Base-by-base conservation (phyloP, 306 rosid genomes). In the Macrotyloma uniflorum region DNA sequence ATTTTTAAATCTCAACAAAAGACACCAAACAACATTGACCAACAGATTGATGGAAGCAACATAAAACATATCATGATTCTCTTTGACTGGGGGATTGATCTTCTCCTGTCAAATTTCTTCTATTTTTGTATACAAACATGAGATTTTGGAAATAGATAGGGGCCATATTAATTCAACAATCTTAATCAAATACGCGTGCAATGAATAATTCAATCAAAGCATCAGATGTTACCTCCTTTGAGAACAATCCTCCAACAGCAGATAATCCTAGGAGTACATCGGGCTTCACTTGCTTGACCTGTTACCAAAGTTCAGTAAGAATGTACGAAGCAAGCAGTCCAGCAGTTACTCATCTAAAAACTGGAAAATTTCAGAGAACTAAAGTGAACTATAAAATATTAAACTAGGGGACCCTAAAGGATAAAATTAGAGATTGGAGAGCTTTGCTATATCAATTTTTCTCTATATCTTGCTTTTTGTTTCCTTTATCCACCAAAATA, bases 191-290 rank as follows among this genome's bases (percentile, higher is more conserved):
- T 40, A 22, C 2, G n/a, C 8, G 12, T 51, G 13, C 26, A 47
- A 77, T 40, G 26, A 55, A 67, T 35, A 38, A 36, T 59, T 63
- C 55, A 75, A 72, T 26, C 43, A n/a, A 28, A 79, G 70, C 65
- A 74, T 54, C 32, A 59, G 76, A 63, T 8, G 42, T 14, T 85
- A 96, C 99, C 99, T 96, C 99, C 35, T 87, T 88, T 6, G 99
- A 89, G 86, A 96, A 96, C 84, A 96, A 86, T 63, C 99, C 99
- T 78, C 99, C 99, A 16, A 96, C 99, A 22, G 99, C 99, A 76
- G 99, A 96, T 74, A 96, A 86, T 89, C 99, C 99, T 65, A 96
- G 90, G 75, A 96, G 99, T 58, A 96, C 99, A 88, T 96, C 99
- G 46, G 99, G 99, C 86, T 93, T 96, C 76, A 96, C 96, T 85